Evolutionary conservation across 345 rosid species (phyloP).

Genomic region (Eucalyptus lansdowneana): DNA sequence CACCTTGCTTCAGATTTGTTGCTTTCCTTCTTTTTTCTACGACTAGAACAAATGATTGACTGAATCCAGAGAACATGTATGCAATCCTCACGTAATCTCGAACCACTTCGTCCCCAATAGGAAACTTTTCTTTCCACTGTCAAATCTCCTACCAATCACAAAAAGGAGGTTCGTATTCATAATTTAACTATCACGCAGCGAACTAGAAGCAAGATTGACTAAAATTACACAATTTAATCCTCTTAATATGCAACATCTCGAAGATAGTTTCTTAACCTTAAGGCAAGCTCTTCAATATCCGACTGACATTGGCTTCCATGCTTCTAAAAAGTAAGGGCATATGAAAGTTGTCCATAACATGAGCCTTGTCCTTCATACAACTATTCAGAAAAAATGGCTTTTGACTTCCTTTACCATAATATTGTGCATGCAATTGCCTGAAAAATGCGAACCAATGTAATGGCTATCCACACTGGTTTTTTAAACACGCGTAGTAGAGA

Average conservation of each 20-base stretch:
- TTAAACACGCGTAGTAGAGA: not conserved
- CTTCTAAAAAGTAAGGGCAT: slow-evolving; percentile 63
- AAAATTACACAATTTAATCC: no score
- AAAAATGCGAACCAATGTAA: not conserved
- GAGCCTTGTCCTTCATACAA: slow-evolving; percentile 7
- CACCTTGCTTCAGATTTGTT: not conserved
- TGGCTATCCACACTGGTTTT: not conserved
- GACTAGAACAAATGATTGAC: no score
- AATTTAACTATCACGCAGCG: no score
- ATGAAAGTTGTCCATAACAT: not conserved
- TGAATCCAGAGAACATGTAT: no score
- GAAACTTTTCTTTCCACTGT: no score
- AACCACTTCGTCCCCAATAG: no score
- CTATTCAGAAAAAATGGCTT: slow-evolving; percentile 11
- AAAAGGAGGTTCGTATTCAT: no score
- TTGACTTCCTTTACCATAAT: slow-evolving; percentile 58
- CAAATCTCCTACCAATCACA: no score
- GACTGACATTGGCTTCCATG: slow-evolving; percentile 89
- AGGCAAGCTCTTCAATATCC: slow-evolving; percentile 16
- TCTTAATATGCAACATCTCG: no score
- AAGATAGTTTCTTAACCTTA: no score
- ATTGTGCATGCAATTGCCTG: slow-evolving; percentile 72
- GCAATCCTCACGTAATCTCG: no score
- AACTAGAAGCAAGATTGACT: no score
- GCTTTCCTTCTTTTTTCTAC: not conserved